Conservation (phyloP, 1,139 yeast genomes). For the Candida tetrigidarum region DNA sequence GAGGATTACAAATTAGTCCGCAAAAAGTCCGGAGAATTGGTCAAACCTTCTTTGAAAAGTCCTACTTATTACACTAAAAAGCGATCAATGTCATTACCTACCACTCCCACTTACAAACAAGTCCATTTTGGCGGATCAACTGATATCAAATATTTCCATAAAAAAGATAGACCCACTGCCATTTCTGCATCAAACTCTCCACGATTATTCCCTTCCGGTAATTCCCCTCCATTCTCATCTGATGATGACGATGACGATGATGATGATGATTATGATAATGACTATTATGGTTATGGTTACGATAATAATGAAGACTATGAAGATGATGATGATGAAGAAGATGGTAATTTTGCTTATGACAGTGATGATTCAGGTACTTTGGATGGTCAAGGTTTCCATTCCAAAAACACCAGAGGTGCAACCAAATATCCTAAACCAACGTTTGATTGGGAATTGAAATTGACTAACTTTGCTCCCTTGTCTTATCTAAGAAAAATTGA, state of each 20-base stretch:
- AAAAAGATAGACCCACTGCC: slow-evolving; percentile 74
- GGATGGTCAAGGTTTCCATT: slow-evolving; percentile 11
- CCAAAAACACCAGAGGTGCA: slow-evolving; percentile 20
- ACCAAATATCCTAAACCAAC: slow-evolving; percentile 27
- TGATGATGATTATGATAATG: slow-evolving; percentile 29
- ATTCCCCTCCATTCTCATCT: slow-evolving; percentile 14
- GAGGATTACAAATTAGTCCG: slow-evolving; percentile 46
- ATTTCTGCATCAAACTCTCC: slow-evolving; percentile 73
- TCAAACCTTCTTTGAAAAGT: slow-evolving; percentile 68
- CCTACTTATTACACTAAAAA: slow-evolving; percentile 34
- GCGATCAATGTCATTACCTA: slow-evolving; percentile 67
- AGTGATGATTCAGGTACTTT: slow-evolving; percentile 17
- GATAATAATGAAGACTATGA: slow-evolving; percentile 12
- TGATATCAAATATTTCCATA: slow-evolving; percentile 73
- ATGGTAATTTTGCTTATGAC: no score
- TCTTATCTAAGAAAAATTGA: slow-evolving; percentile 43
- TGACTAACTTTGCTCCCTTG: slow-evolving; percentile 49
- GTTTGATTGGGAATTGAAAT: slow-evolving; percentile 53
- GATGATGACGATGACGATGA: slow-evolving; percentile 23
- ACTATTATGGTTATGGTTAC: slow-evolving; percentile 5
- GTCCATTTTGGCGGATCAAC: slow-evolving; percentile 77
- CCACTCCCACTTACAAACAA: slow-evolving; percentile 71
- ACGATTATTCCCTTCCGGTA: slow-evolving; percentile 26
- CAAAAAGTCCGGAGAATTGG: slow-evolving; percentile 80
- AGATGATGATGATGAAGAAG: slow-evolving; percentile 15